These are phyloP conservation scores for Heliamphora exappendiculata DNA, from an alignment of 148 eudicot genomes.

Conservation along the genomic window DNA sequence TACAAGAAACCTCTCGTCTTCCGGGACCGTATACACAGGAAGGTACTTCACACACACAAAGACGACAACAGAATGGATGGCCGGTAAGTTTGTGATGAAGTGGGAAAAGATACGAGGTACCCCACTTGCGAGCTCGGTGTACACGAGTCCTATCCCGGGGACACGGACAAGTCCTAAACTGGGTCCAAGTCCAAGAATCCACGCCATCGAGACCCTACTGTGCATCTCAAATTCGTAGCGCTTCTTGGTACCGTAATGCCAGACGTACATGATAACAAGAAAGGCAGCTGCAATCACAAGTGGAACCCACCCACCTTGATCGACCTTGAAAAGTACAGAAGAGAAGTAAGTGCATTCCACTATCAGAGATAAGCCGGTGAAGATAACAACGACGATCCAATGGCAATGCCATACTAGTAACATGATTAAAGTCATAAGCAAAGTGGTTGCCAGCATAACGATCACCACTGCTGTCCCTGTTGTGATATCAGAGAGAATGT, in stretches of 20 bases:
- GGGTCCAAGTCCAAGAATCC: slow-evolving; percentile 95
- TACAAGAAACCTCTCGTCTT: slow-evolving; percentile 83
- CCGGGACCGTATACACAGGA: slow-evolving; percentile 91
- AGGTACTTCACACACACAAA: slow-evolving; percentile 91
- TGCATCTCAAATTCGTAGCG: slow-evolving; percentile 94
- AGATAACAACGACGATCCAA: slow-evolving; percentile 67
- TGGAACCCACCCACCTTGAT: slow-evolving; percentile 99
- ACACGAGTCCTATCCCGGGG: slow-evolving; percentile 94
- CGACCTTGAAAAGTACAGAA: slow-evolving; percentile 80
- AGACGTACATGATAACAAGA: slow-evolving; percentile 76
- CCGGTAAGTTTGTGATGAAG: slow-evolving; percentile 91
- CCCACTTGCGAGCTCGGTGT: slow-evolving; percentile 95
- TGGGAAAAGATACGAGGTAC: slow-evolving; percentile 92
- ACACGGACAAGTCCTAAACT: slow-evolving; percentile 90
- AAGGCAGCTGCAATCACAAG: slow-evolving; percentile 82
- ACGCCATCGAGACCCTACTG: slow-evolving; percentile 89
- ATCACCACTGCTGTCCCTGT: slow-evolving; percentile 97
- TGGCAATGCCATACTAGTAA: slow-evolving; percentile 87
- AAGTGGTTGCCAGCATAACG: slow-evolving; percentile 90
- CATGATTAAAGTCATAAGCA: slow-evolving; percentile 81
- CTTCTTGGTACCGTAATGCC: slow-evolving; percentile 90
- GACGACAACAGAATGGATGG: slow-evolving; percentile 86
- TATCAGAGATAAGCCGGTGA: slow-evolving; percentile 65
- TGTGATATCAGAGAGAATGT: slow-evolving; percentile 8
- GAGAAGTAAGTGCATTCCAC: slow-evolving; percentile 91